phyloP scores from a whole-genome alignment of 2,329 filamentous ascomycete species.

The Chaetomium globosum region DNA sequence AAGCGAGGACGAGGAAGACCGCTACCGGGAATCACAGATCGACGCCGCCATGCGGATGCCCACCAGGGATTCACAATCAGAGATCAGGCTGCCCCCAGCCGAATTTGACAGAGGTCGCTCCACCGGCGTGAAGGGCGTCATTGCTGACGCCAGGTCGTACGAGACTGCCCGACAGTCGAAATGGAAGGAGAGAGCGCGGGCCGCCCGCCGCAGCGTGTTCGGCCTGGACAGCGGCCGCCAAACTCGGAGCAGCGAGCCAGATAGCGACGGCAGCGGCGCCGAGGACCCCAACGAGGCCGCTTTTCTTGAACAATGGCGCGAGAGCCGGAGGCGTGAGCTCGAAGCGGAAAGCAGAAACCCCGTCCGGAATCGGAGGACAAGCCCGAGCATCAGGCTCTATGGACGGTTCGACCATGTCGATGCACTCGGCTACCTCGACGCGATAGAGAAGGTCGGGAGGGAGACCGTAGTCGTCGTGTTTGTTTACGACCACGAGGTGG shows the following conservation, averaged over 20 bases:
- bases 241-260: conserved; percentile 40
- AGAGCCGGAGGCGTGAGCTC: conserved; percentile 76
- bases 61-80: conserved; percentile 51
- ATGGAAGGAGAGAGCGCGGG: conserved; percentile 56
- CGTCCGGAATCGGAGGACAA: conserved; percentile 68
- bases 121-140: conserved; percentile 84
- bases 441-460: conserved; percentile 82
- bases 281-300: conserved; percentile 71
- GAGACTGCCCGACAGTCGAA: conserved; percentile 65
- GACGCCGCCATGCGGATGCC: conserved; percentile 68
- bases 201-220: conserved; percentile 59
- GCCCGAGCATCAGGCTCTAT: conserved; percentile 75
- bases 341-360: conserved; percentile 58
- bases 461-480: conserved; percentile 90
- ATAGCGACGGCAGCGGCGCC: conserved; percentile 44
- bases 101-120: conserved; percentile 69
- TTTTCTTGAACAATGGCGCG: conserved; percentile 85
- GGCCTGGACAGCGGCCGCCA: conserved; percentile 46
- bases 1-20: conserved; percentile 60
- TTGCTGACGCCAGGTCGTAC: conserved; percentile 78
- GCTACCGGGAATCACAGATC: conserved; percentile 57
- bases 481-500: conserved; percentile 84
- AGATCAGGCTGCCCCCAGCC: conserved; percentile 63
- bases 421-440: conserved; percentile 90
- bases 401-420: conserved; percentile 83